Conservation (phyloP, 768 basidiomycete species). For the Dacryopinax spathularia region DNA sequence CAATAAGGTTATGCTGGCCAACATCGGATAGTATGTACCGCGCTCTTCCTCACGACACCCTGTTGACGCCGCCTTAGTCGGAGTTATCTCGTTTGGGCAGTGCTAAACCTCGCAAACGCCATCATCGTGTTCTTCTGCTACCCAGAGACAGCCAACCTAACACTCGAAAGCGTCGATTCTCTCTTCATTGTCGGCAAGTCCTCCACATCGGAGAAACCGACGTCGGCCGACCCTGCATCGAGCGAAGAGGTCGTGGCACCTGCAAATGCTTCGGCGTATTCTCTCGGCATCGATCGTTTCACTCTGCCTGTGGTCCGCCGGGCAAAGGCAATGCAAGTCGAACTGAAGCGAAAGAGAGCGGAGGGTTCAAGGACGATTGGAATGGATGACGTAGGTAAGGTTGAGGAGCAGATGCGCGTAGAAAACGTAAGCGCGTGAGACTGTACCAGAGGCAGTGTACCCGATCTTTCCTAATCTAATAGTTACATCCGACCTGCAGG, state of each 20-base stretch:
- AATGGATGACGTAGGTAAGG: background rate
- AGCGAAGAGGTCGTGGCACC: background rate
- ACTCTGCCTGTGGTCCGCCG: background rate
- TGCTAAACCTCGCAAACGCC: background rate
- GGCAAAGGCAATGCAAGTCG: background rate
- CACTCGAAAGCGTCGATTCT: background rate
- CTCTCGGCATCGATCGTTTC: background rate
- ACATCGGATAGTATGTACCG: background rate
- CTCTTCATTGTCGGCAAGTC: background rate
- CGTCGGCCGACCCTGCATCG: background rate
- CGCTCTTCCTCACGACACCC: background rate
- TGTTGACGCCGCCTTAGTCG: background rate
- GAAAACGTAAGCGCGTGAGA: too few relatives aligned
- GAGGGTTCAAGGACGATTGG: background rate
- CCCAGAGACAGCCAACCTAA: background rate
- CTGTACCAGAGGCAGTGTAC: background rate
- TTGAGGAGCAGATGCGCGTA: background rate
- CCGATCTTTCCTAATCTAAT: background rate
- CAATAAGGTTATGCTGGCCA: background rate
- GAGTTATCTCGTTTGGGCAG: background rate
- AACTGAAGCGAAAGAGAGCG: background rate
- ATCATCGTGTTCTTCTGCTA: constrained; percentile 1
- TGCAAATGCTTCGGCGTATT: background rate
- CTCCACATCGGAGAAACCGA: background rate
- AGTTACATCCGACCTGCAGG: too few relatives aligned